Evolutionary conservation across 495 filamentous ascomycete species (phyloP), one percentile per base, ranked within the genome.

Genomic region (Xylaria nigripes): DNA sequence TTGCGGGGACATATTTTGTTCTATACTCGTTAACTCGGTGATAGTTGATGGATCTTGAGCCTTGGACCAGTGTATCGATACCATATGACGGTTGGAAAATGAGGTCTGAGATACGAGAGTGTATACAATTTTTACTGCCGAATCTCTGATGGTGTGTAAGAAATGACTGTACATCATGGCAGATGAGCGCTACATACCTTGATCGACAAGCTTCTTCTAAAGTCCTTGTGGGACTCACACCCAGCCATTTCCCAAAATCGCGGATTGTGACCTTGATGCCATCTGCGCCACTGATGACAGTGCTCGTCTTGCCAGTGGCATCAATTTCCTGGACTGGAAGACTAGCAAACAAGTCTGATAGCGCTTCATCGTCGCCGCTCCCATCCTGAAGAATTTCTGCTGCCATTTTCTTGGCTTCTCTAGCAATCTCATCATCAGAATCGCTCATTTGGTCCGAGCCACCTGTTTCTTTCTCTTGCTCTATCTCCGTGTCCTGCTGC

Each of bases 201-300:
- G 89, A 81, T 59, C 85, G 86, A 65, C 90, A 95, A 42, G 88
- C 81, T 68, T 96, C 93, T 61, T 96, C 89, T 15, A 98, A 68
- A 38, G 87, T 77, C 51, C 83, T 76, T 38, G 81, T 77, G 18
- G 89, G 88, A 57, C 69, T 85, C 13, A 92, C 66, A 30, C 88
- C 86, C 15, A 73, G 80, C 74, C 77, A 83, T 64, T 87, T 86
- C 15, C 90, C 91, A 78, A 98, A 96, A 56, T 96, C 83, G 48
- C 89, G 72, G 48, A 94, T 77, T 2, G 63, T 78, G 6, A 89
- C 70, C 45, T 68, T 79, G 5, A 71, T 56, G 0, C 77, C 79
- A 58, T 81, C 71, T 2, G 70, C 56, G 22, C 69, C 69, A 27
- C 74, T 78, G 58, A 79, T 67, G 0, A 81, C 74, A 0, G 72